phyloP scores from a whole-genome alignment of 2,329 filamentous ascomycete species.

The Cladosporium sp. region DNA sequence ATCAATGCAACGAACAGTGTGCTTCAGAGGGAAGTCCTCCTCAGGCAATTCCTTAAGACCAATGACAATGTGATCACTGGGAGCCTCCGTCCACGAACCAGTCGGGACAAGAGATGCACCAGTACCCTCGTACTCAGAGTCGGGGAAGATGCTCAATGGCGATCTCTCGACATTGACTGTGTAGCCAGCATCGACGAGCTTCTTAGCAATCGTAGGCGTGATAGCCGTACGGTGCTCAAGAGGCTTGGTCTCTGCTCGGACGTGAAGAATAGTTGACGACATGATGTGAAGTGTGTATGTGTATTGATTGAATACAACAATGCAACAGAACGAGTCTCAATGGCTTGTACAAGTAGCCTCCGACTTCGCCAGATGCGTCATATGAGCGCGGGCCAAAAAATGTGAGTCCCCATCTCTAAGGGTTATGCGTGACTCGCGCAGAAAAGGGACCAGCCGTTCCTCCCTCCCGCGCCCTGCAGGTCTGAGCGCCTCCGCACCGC shows the following conservation, averaged over 20 bases:
- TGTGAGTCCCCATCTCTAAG: neutral
- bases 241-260: slow-evolving; percentile 35
- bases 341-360: slow-evolving; percentile 3
- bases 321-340: neutral
- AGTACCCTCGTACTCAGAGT: slow-evolving; percentile 37
- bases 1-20: slow-evolving; percentile 42
- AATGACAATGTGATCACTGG: slow-evolving; percentile 37
- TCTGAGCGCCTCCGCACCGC: neutral
- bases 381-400: slow-evolving; percentile 6
- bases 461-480: neutral
- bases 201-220: slow-evolving; percentile 36
- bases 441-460: neutral
- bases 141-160: slow-evolving; percentile 36
- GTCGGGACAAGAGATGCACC: slow-evolving; percentile 38
- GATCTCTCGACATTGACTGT: slow-evolving; percentile 38
- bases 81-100: slow-evolving; percentile 38
- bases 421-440: neutral
- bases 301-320: neutral
- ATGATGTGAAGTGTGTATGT: slow-evolving; percentile 16
- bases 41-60: slow-evolving; percentile 42
- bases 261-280: slow-evolving; percentile 28
- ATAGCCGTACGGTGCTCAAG: slow-evolving; percentile 36
- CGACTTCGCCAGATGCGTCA: slow-evolving; percentile 6
- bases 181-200: slow-evolving; percentile 39
- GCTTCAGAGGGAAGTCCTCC: slow-evolving; percentile 65